These are phyloP conservation scores for Leishmania braziliensis DNA, from an alignment of 208 protist species.

Conservation along the genomic window DNA sequence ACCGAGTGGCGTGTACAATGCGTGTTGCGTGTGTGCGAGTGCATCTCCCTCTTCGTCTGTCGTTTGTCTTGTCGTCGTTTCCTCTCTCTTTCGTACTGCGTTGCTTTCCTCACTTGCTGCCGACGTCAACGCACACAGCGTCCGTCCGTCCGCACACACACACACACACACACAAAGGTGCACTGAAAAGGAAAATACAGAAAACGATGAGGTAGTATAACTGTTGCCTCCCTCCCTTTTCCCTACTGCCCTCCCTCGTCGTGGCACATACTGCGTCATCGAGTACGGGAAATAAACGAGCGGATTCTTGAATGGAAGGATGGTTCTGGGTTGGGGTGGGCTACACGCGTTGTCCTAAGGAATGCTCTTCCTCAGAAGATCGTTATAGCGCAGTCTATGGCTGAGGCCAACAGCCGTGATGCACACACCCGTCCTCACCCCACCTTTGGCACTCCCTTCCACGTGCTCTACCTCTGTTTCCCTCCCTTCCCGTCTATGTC, in stretches of 20 bases:
- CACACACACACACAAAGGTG: neutral
- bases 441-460: neutral
- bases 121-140: neutral
- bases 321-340: neutral
- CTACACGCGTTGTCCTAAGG: neutral
- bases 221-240: neutral
- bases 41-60: constrained; percentile 3
- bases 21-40: neutral
- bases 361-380: neutral
- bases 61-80: neutral
- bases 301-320: neutral
- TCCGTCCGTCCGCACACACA: neutral
- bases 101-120: neutral
- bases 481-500: neutral
- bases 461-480: neutral
- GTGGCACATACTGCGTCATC: neutral
- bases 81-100: neutral
- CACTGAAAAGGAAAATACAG: neutral
- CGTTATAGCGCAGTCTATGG: neutral
- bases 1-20: neutral
- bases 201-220: neutral
- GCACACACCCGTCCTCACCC: neutral
- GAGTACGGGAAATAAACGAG: neutral
- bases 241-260: neutral
- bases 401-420: neutral